A percentile compares a stretch with the other conserved stretches of the same genome.
Conservation (phyloP, 2,329 filamentous ascomycete species). For the Calonectria pseudoreteaudii region DNA sequence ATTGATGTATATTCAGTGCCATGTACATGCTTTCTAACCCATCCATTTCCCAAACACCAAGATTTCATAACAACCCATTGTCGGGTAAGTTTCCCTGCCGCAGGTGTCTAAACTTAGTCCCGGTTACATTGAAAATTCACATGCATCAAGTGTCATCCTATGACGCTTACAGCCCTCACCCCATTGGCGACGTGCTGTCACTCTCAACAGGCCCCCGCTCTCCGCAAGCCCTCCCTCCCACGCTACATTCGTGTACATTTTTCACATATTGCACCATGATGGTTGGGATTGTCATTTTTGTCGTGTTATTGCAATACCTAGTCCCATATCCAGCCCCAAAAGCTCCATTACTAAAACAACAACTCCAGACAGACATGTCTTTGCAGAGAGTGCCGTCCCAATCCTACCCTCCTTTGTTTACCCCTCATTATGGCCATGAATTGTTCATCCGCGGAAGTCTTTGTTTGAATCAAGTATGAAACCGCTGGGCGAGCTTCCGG, state of each 20-base stretch:
- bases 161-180: neutral
- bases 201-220: no score
- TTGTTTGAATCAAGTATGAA: neutral
- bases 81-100: neutral
- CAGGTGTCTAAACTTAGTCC: neutral
- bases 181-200: neutral
- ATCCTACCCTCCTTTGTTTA: neutral
- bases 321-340: conserved; percentile 14
- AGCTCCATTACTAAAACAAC: conserved; percentile 1
- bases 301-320: conserved; percentile 16
- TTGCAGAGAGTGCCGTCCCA: conserved; percentile 5
- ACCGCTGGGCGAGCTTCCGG: neutral
- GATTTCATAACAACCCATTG: neutral
- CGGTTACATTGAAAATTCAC: neutral
- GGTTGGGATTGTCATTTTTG: neutral
- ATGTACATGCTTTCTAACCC: neutral
- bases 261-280: neutral
- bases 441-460: neutral
- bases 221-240: neutral
- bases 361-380: conserved; percentile 9
- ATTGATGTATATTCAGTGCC: no score
- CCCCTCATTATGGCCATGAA: conserved; percentile 4
- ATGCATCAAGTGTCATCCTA: neutral
- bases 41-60: neutral
- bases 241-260: neutral